phyloP scores from a whole-genome alignment of 2,329 filamentous ascomycete species.

The Setomelanomma holmii region DNA sequence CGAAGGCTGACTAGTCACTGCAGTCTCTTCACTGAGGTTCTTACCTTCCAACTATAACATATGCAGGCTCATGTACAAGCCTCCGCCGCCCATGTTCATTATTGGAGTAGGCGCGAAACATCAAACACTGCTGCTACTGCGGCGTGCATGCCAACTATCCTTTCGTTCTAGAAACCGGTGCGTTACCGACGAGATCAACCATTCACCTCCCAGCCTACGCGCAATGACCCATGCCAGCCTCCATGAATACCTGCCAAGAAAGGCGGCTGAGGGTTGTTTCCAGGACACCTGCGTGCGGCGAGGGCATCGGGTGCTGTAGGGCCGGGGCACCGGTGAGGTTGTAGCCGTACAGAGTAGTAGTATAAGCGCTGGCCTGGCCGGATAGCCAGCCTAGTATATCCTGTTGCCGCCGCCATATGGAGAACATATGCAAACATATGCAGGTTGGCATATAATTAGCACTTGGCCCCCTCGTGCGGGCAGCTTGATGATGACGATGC shows the following conservation, averaged over 20 bases:
- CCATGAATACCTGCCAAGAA: slow-evolving; percentile 31
- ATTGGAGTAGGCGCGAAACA: slow-evolving; percentile 29
- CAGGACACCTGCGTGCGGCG: slow-evolving; percentile 29
- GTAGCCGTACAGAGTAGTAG: slow-evolving; percentile 31
- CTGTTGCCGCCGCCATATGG: slow-evolving; percentile 32
- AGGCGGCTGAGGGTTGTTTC: slow-evolving; percentile 34
- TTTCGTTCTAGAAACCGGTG: slow-evolving; percentile 28
- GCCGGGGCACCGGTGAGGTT: slow-evolving; percentile 24
- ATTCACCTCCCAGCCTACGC: slow-evolving; percentile 32
- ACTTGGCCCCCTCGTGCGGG: slow-evolving; percentile 31
- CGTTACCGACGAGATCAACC: slow-evolving; percentile 27
- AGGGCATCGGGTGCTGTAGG: slow-evolving; percentile 27
- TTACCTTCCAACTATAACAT: slow-evolving; percentile 27
- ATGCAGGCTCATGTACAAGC: slow-evolving; percentile 17
- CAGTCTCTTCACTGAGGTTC: slow-evolving; percentile 7
- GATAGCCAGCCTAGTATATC: slow-evolving; percentile 23
- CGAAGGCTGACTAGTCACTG: slow-evolving; percentile 13
- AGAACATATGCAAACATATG: slow-evolving; percentile 18
- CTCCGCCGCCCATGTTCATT: slow-evolving; percentile 12
- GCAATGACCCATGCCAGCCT: slow-evolving; percentile 27
- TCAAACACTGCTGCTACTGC: slow-evolving; percentile 29
- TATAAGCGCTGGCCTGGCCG: slow-evolving; percentile 38
- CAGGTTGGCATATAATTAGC: slow-evolving; percentile 34
- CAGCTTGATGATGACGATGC: slow-evolving; percentile 27
- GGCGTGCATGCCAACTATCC: slow-evolving; percentile 30